Evolutionary conservation across 2,329 filamentous ascomycete species (phyloP), one percentile per base, ranked within the genome.

Genomic region (Setomelanomma holmii): DNA sequence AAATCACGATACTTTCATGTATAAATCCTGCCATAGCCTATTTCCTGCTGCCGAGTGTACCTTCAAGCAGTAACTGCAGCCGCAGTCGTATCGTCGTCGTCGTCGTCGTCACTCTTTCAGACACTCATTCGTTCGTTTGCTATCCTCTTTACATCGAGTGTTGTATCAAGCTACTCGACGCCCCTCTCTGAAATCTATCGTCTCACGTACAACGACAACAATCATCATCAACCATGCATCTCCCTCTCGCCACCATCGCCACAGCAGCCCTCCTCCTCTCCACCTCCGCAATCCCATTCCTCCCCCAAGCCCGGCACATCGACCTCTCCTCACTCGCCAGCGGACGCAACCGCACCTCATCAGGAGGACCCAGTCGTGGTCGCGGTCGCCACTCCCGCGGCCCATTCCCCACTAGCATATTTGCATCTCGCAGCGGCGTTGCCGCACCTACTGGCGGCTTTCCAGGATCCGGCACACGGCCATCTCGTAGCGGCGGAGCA

Each of bases 211-310:
- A 34, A 20, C n/a, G 36, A 16, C 27, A 50, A 6, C 11, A 36
- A 12, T 27, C 46, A 16, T n/a, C 16, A 55, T 8, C 47, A 54
- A 56, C 17, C 23, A 68, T 68, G 65, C 64, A 56, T 44, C 63
- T 67, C 55, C 57, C 60, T 40, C 48, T 61, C 19, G 53, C 54
- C 12, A 65, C 65, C 21, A 48, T 67, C 35, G 55, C 61, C 38
- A 51, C 62, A 8, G 52, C 56, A 40, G 58, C 60, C 33, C 48
- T 62, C 43, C 42, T 68, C 36, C 40, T 65, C n/a, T 51, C 61
- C 16, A 56, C 51, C 41, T 53, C 52, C 21, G 56, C 65, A 3
- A 62, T 58, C 19, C 56, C 56, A 40, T 62, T 60, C 44, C 49
- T 51, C 3, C 22, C 12, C 10, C 30, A 40, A 38, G 16, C 34